These are phyloP conservation scores for Geotrichum reessii DNA, from an alignment of 1,139 yeast genomes.

Conservation along the genomic window DNA sequence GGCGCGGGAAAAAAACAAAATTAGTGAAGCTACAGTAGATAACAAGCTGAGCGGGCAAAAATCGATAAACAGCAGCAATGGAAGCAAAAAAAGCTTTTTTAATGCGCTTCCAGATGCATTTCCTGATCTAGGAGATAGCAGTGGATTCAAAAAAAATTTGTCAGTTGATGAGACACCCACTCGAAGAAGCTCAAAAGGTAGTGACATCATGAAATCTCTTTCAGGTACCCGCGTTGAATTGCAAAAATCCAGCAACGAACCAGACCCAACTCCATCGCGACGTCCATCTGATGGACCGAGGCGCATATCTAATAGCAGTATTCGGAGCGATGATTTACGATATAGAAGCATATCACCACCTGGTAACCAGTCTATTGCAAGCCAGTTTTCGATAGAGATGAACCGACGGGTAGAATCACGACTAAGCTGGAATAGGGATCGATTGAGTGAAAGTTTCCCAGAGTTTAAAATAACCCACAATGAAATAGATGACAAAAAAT, in stretches of 20 bases:
- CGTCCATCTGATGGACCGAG: neutral
- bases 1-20: conserved; percentile 12
- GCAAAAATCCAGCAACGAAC: neutral
- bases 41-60: neutral
- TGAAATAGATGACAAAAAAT: neutral
- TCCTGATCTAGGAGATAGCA: neutral
- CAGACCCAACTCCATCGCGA: neutral
- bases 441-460: conserved; percentile 18
- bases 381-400: conserved; percentile 2
- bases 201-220: neutral
- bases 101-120: neutral
- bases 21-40: neutral
- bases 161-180: neutral
- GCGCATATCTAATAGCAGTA: neutral
- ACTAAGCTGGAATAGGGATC: conserved; percentile 6
- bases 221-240: neutral
- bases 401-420: conserved; percentile 6
- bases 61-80: neutral
- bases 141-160: neutral
- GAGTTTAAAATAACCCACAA: conserved; percentile 16
- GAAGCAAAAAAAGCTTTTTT: neutral
- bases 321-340: neutral
- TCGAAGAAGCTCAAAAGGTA: neutral
- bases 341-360: neutral
- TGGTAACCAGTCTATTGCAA: neutral